A percentile compares a stretch with the other conserved stretches of the same genome.
These are phyloP conservation scores for Tremellales sp. DNA, from an alignment of 1,284 basidiomycete genomes.

Conservation along the genomic window DNA sequence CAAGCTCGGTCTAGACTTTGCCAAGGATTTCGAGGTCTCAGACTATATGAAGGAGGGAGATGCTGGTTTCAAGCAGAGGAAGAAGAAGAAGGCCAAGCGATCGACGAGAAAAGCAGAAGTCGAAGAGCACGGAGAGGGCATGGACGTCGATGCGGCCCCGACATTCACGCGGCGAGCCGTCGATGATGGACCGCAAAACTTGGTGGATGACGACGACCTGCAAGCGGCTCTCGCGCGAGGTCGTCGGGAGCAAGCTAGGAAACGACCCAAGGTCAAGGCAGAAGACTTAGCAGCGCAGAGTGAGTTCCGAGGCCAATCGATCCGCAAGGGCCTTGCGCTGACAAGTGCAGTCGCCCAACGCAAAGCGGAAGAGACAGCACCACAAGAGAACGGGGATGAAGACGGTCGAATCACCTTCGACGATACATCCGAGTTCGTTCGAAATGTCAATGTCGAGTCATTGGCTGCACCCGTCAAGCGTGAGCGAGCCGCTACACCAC, in stretches of 20 bases:
- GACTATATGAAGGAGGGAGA: slow-evolving; percentile 93
- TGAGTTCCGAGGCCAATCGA: slow-evolving; percentile 46
- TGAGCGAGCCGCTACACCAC: slow-evolving; percentile 29
- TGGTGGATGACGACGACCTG: slow-evolving; percentile 97
- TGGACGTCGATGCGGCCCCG: slow-evolving; percentile 73
- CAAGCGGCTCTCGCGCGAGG: slow-evolving; percentile 86
- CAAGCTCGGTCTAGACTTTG: slow-evolving; percentile 79
- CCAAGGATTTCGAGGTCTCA: slow-evolving; percentile 75
- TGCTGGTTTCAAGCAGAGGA: slow-evolving; percentile 87
- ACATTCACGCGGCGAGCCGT: slow-evolving; percentile 28
- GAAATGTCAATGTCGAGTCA: slow-evolving; percentile 65
- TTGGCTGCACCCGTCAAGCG: slow-evolving; percentile 41
- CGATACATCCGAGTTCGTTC: slow-evolving; percentile 95
- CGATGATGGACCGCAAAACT: slow-evolving; percentile 72
- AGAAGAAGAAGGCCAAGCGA: slow-evolving; percentile 83
- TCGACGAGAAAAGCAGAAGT: slow-evolving; percentile 64
- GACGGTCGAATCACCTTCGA: slow-evolving; percentile 77
- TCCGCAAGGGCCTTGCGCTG: neutral
- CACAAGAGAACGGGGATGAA: slow-evolving; percentile 61
- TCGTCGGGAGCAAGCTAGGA: slow-evolving; percentile 74
- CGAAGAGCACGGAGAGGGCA: slow-evolving; percentile 58
- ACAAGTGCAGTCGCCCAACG: slow-evolving; percentile 62
- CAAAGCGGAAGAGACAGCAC: slow-evolving; percentile 49
- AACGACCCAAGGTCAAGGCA: slow-evolving; percentile 70
- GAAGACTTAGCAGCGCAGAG: slow-evolving; percentile 79